Evolutionary conservation across 2,329 filamentous ascomycete genomes (phyloP).

Genomic region (Teratosphaeria nubilosa): DNA sequence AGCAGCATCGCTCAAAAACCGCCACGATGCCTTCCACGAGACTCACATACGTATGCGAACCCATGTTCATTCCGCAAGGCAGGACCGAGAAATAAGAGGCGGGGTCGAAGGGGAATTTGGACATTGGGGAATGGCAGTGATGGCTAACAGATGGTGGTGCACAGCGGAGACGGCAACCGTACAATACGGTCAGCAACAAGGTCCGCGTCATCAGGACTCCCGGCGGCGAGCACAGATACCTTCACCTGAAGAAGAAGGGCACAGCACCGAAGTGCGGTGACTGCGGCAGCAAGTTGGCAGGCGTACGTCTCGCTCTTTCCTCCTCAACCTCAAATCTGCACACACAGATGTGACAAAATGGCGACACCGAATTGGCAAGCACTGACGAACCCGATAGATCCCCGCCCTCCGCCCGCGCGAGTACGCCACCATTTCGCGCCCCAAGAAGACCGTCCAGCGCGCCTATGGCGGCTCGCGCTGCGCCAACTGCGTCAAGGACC

Average conservation of each 20-base stretch:
- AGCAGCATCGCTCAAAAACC: constrained; percentile 22
- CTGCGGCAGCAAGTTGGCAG: constrained; percentile 93
- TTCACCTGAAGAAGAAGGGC: constrained; percentile 99
- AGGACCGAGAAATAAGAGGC: neutral
- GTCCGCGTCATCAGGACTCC: constrained; percentile 94
- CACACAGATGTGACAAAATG: neutral
- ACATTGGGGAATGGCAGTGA: constrained; percentile 11
- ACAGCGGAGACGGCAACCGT: constrained; percentile 51
- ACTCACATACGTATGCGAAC: constrained; percentile 46
- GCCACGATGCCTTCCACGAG: constrained; percentile 44
- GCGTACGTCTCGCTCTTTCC: constrained; percentile 59
- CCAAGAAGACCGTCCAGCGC: constrained; percentile 98
- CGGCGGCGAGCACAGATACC: constrained; percentile 86
- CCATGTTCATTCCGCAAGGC: neutral
- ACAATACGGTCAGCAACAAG: constrained; percentile 98
- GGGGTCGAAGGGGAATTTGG: neutral
- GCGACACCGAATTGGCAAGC: neutral
- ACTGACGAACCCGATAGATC: constrained; percentile 44
- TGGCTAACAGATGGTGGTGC: constrained; percentile 21
- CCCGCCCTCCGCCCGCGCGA: constrained; percentile 96
- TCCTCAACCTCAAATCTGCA: neutral
- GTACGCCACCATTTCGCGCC: constrained; percentile 93
- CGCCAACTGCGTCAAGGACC: constrained; percentile 96
- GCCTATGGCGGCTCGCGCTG: constrained; percentile 98
- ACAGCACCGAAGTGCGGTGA: constrained; percentile 98